A percentile compares a stretch with the other conserved stretches of the same genome.
These are phyloP conservation scores for Bassia scoparia DNA, from an alignment of 148 eudicot genomes.

Conservation along the genomic window DNA sequence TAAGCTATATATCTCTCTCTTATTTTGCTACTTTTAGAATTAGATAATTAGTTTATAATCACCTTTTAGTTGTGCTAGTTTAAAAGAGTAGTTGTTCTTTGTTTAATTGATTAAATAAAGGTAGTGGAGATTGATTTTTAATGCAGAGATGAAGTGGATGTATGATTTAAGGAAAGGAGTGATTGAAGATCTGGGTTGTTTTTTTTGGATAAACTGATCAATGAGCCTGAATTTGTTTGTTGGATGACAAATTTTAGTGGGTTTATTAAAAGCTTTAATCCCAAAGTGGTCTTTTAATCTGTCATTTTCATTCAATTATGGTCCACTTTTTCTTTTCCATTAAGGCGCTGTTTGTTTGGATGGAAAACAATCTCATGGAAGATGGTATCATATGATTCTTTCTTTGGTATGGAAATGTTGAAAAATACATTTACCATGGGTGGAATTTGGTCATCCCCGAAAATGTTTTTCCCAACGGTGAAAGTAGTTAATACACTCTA, in stretches of 20 bases:
- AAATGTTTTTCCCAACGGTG: too few species aligned
- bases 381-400: too few species aligned
- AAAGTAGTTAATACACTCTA: too few species aligned
- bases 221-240: background rate
- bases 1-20: background rate
- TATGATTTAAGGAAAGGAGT: background rate
- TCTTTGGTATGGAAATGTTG: too few species aligned
- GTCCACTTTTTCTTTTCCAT: background rate
- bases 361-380: too few species aligned
- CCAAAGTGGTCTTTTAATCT: background rate
- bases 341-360: too few species aligned
- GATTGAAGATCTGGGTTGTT: background rate
- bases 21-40: background rate
- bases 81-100: background rate
- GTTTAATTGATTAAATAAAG: background rate
- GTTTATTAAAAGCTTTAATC: background rate
- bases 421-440: too few species aligned
- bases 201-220: background rate
- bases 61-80: too few species aligned
- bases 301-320: slow-evolving; percentile 2
- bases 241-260: background rate
- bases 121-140: background rate
- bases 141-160: background rate
- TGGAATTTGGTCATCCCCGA: too few species aligned
- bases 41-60: background rate